These are phyloP conservation scores for Aspergillus avenaceus DNA, from an alignment of 495 filamentous ascomycete genomes.

Conservation along the genomic window DNA sequence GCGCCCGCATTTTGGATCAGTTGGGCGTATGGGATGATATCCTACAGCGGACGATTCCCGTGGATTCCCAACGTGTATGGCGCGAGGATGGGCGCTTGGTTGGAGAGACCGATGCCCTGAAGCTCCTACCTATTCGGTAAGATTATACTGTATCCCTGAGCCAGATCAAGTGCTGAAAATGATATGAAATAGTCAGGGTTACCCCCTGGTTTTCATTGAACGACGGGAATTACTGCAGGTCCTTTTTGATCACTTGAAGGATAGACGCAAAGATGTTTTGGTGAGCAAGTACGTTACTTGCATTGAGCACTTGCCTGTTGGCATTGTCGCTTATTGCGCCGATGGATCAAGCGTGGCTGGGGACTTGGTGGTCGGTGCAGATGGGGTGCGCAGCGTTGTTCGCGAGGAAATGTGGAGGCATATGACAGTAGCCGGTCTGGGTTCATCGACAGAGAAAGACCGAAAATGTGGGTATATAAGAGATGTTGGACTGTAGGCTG, in stretches of 20 bases:
- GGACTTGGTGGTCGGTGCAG: constrained; percentile 1
- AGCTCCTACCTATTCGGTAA: too few species aligned
- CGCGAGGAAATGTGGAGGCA: constrained; percentile 25
- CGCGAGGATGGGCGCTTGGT: too few species aligned
- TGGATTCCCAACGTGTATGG: too few species aligned
- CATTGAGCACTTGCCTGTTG: neutral
- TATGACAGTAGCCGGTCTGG: too few species aligned
- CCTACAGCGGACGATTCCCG: neutral
- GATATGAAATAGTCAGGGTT: constrained; percentile 26
- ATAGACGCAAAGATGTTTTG: constrained; percentile 2
- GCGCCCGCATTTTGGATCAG: constrained; percentile 45
- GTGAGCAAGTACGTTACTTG: constrained; percentile 12
- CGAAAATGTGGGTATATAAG: too few species aligned
- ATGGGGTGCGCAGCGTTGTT: constrained; percentile 2
- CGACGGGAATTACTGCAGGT: constrained; percentile 24
- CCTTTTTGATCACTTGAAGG: constrained; percentile 7
- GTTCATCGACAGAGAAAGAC: too few species aligned
- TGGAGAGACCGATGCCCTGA: too few species aligned
- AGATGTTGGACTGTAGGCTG: too few species aligned
- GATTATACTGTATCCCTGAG: too few species aligned
- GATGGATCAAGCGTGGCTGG: neutral
- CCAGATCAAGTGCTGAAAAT: too few species aligned
- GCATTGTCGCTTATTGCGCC: neutral
- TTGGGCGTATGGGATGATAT: constrained; percentile 33
- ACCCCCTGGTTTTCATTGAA: constrained; percentile 22